phyloP scores from a whole-genome alignment of 2,329 filamentous ascomycete genomes.

The Colletotrichum abscissum region DNA sequence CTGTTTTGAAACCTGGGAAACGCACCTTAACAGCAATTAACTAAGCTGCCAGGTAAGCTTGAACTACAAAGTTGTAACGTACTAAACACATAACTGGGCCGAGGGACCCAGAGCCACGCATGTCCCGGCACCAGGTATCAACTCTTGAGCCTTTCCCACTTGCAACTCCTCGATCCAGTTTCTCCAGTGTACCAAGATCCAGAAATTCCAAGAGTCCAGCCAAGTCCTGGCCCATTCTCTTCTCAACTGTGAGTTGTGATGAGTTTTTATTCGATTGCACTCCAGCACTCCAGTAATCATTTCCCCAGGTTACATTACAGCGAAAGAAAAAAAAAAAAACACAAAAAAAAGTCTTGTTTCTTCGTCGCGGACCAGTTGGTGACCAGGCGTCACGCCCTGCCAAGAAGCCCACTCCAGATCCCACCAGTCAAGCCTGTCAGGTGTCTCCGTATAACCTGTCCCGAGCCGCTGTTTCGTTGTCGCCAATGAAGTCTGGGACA shows the following conservation, averaged over 20 bases:
- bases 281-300: not conserved
- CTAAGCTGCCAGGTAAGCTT: conserved; percentile 18
- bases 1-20: not conserved
- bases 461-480: not conserved
- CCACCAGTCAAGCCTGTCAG: not conserved
- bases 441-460: not conserved
- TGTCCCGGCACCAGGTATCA: not conserved
- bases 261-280: not conserved
- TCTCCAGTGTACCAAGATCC: not conserved
- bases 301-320: not conserved
- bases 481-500: not conserved
- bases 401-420: not conserved
- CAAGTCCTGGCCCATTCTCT: not conserved
- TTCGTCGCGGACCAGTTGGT: conserved; percentile 7
- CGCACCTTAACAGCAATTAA: not conserved
- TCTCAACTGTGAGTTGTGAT: not conserved
- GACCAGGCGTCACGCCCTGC: conserved; percentile 18
- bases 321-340: not conserved
- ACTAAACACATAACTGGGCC: conserved; percentile 9
- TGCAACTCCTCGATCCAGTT: not conserved
- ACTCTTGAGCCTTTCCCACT: not conserved
- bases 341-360: not conserved
- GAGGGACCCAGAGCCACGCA: not conserved
- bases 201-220: not conserved
- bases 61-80: conserved; percentile 2